These are phyloP conservation scores for Saccharomycodes ludwigii DNA, from an alignment of 805 yeast genomes.

Conservation along the genomic window DNA sequence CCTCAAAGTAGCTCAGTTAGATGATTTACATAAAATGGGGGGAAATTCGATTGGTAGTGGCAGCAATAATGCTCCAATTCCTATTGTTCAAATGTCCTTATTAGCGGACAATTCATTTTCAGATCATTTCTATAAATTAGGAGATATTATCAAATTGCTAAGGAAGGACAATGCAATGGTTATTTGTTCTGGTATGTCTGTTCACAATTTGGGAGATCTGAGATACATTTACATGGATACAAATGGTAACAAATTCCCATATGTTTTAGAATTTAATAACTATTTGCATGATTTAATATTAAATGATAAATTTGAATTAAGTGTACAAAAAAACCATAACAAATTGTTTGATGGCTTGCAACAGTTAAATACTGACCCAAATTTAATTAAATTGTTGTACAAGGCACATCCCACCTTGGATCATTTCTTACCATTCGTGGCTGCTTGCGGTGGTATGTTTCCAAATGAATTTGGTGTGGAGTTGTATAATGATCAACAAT, in stretches of 20 bases:
- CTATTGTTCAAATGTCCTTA: conserved; percentile 32
- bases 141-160: conserved; percentile 38
- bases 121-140: conserved; percentile 31
- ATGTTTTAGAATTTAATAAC: conserved; percentile 40
- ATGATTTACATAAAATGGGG: conserved; percentile 6
- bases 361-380: conserved; percentile 20
- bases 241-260: conserved; percentile 27
- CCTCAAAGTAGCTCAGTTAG: conserved; percentile 53
- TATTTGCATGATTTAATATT: conserved; percentile 30
- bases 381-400: conserved; percentile 25
- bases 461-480: conserved; percentile 27
- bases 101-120: conserved; percentile 18
- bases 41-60: no score
- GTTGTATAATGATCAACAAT: conserved; percentile 31
- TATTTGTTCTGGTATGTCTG: conserved; percentile 67
- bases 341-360: conserved; percentile 23
- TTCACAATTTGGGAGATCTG: conserved; percentile 54
- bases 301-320: conserved; percentile 1
- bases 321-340: neutral
- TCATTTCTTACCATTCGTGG: conserved; percentile 58
- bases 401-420: conserved; percentile 68
- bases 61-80: no score
- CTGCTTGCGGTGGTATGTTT: conserved; percentile 39
- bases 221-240: conserved; percentile 17
- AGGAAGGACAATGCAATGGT: conserved; percentile 42